Percentiles rank a stretch among this genome's conserved stretches.
phyloP scores from a whole-genome alignment of 129 eudicot species.

The Tanacetum coccineum region DNA sequence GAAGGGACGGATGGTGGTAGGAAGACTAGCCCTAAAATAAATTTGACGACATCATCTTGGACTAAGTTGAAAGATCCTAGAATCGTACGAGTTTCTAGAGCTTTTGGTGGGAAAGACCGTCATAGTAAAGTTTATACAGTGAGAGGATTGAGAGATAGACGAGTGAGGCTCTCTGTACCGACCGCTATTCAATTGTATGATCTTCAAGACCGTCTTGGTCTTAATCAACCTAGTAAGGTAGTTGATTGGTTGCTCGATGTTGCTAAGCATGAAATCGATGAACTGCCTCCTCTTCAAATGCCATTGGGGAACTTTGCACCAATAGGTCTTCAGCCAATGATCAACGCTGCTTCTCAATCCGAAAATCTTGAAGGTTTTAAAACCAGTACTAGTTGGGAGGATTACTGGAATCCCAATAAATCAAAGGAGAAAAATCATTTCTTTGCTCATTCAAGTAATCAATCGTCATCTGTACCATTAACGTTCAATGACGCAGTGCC shows the following conservation, averaged over 20 bases:
- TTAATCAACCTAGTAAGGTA: slow-evolving; percentile 84
- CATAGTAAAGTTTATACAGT: slow-evolving; percentile 94
- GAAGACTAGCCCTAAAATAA: slow-evolving; percentile 21
- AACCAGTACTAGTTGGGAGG: slow-evolving; percentile 34
- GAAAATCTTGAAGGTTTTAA: slow-evolving; percentile 22
- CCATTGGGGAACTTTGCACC: slow-evolving; percentile 45
- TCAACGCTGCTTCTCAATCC: slow-evolving; percentile 29
- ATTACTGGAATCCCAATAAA: slow-evolving; percentile 24
- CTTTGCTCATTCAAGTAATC: slow-evolving; percentile 28
- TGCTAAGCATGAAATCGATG: slow-evolving; percentile 72
- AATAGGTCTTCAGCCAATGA: slow-evolving; percentile 29
- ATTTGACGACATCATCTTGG: slow-evolving; percentile 59
- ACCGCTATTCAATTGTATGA: slow-evolving; percentile 88
- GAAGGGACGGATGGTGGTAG: slow-evolving; percentile 29
- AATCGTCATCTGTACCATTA: slow-evolving; percentile 29
- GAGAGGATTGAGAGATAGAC: slow-evolving; percentile 76
- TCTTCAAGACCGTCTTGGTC: slow-evolving; percentile 87
- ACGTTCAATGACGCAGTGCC: slow-evolving; percentile 35
- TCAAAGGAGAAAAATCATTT: slow-evolving; percentile 40
- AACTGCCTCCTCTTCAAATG: slow-evolving; percentile 87
- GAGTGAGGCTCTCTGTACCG: slow-evolving; percentile 79
- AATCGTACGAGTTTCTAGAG: slow-evolving; percentile 80
- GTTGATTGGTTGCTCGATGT: slow-evolving; percentile 86
- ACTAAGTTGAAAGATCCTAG: slow-evolving; percentile 77
- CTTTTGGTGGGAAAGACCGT: slow-evolving; percentile 89